phyloP scores from a whole-genome alignment of 192 early-diverging fungal genomes.

The Backusella luteola region DNA sequence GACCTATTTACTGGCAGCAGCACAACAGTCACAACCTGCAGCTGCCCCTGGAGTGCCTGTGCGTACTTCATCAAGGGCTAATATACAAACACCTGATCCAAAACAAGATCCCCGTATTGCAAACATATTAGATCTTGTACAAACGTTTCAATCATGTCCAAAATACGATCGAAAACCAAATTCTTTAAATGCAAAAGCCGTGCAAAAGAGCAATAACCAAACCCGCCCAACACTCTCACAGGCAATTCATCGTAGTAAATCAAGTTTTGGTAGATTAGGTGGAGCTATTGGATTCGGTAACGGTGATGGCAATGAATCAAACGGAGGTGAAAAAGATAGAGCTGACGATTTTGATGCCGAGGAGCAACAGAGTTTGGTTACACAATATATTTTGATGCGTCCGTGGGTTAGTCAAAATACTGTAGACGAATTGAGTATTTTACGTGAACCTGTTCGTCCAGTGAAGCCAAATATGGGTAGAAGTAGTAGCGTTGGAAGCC shows the following conservation, averaged over 20 bases:
- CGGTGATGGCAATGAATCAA: constrained; percentile 21
- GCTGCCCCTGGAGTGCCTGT: constrained; percentile 48
- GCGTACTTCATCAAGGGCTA: constrained; percentile 24
- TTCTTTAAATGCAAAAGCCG: constrained; percentile 44
- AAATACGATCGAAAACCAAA: constrained; percentile 53
- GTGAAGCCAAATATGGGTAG: not conserved
- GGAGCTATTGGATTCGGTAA: constrained; percentile 24
- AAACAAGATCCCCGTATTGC: constrained; percentile 54
- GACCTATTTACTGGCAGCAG: constrained; percentile 66
- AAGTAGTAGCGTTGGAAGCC: constrained; percentile 10
- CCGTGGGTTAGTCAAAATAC: constrained; percentile 69
- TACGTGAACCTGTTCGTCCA: constrained; percentile 52
- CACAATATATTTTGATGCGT: constrained; percentile 68
- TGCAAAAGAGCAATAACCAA: constrained; percentile 39
- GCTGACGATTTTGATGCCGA: not conserved
- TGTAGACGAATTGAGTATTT: constrained; percentile 69
- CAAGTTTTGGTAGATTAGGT: constrained; percentile 25
- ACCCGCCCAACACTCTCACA: constrained; percentile 50
- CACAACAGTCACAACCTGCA: constrained; percentile 40
- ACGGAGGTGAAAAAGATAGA: not conserved
- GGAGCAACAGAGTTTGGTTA: constrained; percentile 49
- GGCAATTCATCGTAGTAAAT: constrained; percentile 47
- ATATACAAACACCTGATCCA: constrained; percentile 4
- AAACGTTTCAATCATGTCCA: constrained; percentile 54
- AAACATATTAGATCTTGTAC: constrained; percentile 55